phyloP scores from a whole-genome alignment of 2,329 filamentous ascomycete species.

The Talaromyces albobiverticillius region DNA sequence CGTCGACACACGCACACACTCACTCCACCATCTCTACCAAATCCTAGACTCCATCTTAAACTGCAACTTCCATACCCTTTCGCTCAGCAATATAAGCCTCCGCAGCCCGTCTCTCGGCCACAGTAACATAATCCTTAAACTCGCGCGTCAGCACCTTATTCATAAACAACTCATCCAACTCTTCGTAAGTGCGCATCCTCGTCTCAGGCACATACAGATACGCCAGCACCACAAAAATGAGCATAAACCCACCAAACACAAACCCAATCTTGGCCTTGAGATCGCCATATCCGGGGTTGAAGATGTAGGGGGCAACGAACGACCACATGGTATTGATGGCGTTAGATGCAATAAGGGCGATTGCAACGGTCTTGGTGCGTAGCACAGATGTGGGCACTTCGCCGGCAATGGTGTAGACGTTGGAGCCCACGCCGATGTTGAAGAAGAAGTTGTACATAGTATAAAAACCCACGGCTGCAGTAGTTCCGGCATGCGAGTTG shows the following conservation, averaged over 20 bases:
- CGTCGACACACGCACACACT: too few relatives aligned
- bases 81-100: too few relatives aligned
- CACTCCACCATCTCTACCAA: too few relatives aligned
- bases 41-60: too few relatives aligned
- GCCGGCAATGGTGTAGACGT: not conserved
- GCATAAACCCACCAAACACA: conserved; percentile 16
- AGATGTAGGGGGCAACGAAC: conserved; percentile 17
- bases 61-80: too few relatives aligned
- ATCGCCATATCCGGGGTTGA: conserved; percentile 20
- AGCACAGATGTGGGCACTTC: not conserved
- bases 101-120: not conserved
- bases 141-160: not conserved
- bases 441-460: not conserved
- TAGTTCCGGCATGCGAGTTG: not conserved
- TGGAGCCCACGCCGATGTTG: not conserved
- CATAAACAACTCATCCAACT: not conserved
- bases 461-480: not conserved
- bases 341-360: not conserved
- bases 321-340: conserved; percentile 12
- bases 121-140: not conserved
- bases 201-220: not conserved
- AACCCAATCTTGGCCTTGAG: conserved; percentile 32
- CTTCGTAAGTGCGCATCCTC: not conserved
- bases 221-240: not conserved
- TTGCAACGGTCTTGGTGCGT: not conserved